A percentile compares a stretch with the other conserved stretches of the same genome.
phyloP scores from a whole-genome alignment of 2,329 filamentous ascomycete genomes.

The Aureobasidium uvarum region DNA sequence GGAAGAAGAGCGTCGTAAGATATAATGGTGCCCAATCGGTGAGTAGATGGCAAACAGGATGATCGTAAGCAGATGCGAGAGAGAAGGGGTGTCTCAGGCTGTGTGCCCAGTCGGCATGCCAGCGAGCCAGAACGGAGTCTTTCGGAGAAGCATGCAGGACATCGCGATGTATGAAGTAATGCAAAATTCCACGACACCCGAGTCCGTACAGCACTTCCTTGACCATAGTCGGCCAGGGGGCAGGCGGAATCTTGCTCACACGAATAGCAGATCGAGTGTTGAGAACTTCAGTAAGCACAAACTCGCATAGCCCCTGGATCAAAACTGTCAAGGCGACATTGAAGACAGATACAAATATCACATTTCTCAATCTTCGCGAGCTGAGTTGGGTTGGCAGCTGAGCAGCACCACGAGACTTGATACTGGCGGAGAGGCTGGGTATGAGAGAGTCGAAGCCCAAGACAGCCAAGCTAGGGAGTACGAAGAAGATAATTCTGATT shows the following conservation, averaged over 20 bases:
- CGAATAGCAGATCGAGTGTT: constrained; percentile 56
- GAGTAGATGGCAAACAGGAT: constrained; percentile 63
- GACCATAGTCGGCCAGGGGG: constrained; percentile 58
- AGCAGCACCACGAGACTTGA: constrained; percentile 65
- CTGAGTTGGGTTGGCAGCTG: constrained; percentile 49
- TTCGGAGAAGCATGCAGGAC: constrained; percentile 57
- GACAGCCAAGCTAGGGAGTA: constrained; percentile 70
- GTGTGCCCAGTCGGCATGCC: constrained; percentile 60
- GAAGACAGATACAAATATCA: constrained; percentile 54
- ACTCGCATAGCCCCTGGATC: constrained; percentile 58
- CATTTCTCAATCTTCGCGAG: constrained; percentile 47
- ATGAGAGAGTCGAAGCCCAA: constrained; percentile 69
- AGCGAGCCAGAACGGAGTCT: constrained; percentile 35
- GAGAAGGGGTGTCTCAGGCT: constrained; percentile 58
- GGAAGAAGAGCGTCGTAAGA: constrained; percentile 62
- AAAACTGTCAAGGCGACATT: constrained; percentile 57
- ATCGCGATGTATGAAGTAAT: constrained; percentile 72
- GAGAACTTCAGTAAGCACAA: constrained; percentile 54
- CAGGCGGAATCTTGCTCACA: constrained; percentile 58
- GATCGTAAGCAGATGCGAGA: constrained; percentile 64
- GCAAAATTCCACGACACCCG: constrained; percentile 60
- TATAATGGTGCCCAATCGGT: constrained; percentile 64
- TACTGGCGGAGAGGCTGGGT: constrained; percentile 64
- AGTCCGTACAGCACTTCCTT: constrained; percentile 56
- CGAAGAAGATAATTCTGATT: constrained; percentile 67